Evolutionary conservation across 2,329 filamentous ascomycete genomes (phyloP).

Genomic region (Fusarium verticillioides): DNA sequence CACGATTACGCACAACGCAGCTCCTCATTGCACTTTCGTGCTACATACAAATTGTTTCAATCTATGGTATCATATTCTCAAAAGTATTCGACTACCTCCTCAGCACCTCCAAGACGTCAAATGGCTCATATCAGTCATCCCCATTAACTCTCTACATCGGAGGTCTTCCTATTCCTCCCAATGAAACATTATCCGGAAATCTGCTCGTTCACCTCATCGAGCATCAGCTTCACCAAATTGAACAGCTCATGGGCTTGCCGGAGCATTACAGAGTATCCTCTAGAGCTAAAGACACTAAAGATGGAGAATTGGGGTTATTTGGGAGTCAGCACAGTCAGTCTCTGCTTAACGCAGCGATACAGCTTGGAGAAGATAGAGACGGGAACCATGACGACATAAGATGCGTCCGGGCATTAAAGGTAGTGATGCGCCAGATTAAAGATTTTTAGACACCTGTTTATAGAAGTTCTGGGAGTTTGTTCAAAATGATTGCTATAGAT

Average conservation of each 20-base stretch:
- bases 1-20: conserved; percentile 3
- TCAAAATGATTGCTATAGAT: background rate
- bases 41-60: conserved; percentile 16
- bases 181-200: conserved; percentile 3
- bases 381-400: conserved; percentile 13
- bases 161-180: background rate
- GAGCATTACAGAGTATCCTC: conserved; percentile 10
- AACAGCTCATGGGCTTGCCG: conserved; percentile 2
- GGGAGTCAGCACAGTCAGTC: background rate
- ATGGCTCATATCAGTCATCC: background rate
- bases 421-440: conserved; percentile 12
- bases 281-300: conserved; percentile 4
- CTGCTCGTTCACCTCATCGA: conserved; percentile 11
- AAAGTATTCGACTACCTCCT: conserved; percentile 1
- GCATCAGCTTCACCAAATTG: conserved; percentile 11
- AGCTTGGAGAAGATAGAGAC: conserved; percentile 10
- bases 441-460: conserved; percentile 3
- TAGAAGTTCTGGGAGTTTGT: background rate
- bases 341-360: background rate
- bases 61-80: conserved; percentile 10
- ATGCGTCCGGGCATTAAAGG: conserved; percentile 3
- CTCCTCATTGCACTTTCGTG: conserved; percentile 12
- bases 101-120: background rate
- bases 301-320: conserved; percentile 6
- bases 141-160: background rate